Evolutionary conservation across 2,329 filamentous ascomycete genomes (phyloP), one percentile per base, ranked within the genome.

Genomic region (Tolypocladium tropicale): DNA sequence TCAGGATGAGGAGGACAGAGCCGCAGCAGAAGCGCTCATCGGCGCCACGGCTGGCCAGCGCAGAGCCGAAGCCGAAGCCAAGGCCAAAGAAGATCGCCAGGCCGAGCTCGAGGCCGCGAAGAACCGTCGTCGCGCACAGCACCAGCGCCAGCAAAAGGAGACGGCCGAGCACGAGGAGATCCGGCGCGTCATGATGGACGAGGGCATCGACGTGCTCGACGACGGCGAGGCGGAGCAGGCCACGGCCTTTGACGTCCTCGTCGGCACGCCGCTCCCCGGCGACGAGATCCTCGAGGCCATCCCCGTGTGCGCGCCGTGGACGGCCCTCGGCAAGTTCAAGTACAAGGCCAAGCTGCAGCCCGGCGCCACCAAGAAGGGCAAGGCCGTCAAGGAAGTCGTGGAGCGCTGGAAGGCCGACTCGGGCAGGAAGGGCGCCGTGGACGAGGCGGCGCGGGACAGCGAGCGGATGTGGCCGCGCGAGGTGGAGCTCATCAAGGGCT

Each of bases 281-380:
- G 94, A 99, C 68, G 90, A 95, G 68, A 86, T 93, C 37, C 72
- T 93, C 10, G 84, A 87, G 63, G 78, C 76, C 0, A 74, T 88
- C 2, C 80, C 83, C 1, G 73, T 87, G 3, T 87, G 85, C 64
- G 85, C 81, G 5, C 85, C 85, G 2, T 88, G 84, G 78, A 74
- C 71, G 28, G 84, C 85, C 2, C 72, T 88, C 61, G 77, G 72
- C 2, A 82, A 81, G 56, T 89, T 88, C 73, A 96, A 96, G 73
- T 97, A 96, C 77, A 95, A 95, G 72, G 89, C 86, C 55, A 99
- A 99, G 76, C 72, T 99, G 64, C 94, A 97, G 72, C 94, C 94
- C 0, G 94, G 94, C 0, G 74, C 84, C 0, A 80, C 86, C 60
- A 99, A 97, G 78, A 96, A 96, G 74, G 93, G 94, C 11, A 97